Evolutionary conservation across 1,284 basidiomycete species (phyloP), one percentile per base, ranked within the genome.

Genomic region (Gymnopus androsaceus): DNA sequence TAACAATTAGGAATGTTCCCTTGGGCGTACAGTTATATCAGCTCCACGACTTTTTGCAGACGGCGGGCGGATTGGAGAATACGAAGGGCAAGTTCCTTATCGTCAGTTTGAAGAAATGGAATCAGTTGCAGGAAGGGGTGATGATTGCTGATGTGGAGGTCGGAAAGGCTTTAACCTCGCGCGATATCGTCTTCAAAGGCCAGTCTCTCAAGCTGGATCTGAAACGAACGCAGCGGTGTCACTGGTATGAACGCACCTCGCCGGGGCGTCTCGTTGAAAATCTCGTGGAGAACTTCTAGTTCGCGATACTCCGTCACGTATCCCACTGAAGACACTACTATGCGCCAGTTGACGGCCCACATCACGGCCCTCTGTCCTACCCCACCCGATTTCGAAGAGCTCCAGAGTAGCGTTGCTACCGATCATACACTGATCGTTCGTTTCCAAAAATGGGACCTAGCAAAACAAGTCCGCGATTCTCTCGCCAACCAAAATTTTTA

Each of bases 371-470:
- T 50, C 34, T 17, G 11, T 12, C 23, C 19, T n/a, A 6, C 17
- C 6, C 34, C 15, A 7, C 48, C 48, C 14, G 23, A 50, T 25
- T 50, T 50, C 15, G 48, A 50, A 14, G 48, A 50, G 48, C 25
- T 23, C 6, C 36, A 27, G 17, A 31, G 34, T 15, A 23, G 23
- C 25, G 4, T 0, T 25, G 9, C 30, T 23, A 33, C 8, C 9
- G 46, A 67, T 37, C 60, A 72, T 17, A 64, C 56, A 4, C 67
- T 75, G 3, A 75, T 69, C 54, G 76, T 71, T 4, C 70, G 71
- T 23, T 83, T 83, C 60, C 60, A 69, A 3, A 69, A 69, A 12
- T 81, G 77, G 78, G 76, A 80, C n/a, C 68, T 71, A 2, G 80
- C 79, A 2, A 72, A 78, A 49, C 40, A 51, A 2, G 74, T 72